phyloP scores from a whole-genome alignment of 768 basidiomycete genomes.

The Boletus reticulatus region DNA sequence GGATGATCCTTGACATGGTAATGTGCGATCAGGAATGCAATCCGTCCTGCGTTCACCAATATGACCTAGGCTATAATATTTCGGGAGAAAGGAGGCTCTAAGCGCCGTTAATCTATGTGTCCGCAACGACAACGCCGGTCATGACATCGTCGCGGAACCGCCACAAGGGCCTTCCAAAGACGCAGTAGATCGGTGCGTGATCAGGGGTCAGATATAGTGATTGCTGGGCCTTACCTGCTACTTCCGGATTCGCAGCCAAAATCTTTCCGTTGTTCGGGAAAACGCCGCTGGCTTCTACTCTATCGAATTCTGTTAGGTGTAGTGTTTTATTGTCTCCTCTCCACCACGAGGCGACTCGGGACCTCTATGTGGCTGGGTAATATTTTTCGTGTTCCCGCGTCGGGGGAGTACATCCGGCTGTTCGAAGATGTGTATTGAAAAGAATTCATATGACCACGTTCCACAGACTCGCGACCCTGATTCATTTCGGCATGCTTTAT shows the following conservation, averaged over 20 bases:
- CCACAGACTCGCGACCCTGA: constrained; percentile 21
- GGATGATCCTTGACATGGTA: not conserved
- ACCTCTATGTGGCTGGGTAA: not conserved
- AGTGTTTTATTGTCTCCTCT: not conserved
- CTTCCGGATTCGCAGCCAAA: constrained; percentile 30
- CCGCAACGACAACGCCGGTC: constrained; percentile 26
- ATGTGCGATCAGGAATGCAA: constrained; percentile 1
- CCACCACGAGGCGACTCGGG: constrained; percentile 2
- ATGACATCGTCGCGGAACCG: constrained; percentile 23
- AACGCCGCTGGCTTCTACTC: constrained; percentile 22
- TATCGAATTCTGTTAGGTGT: constrained; percentile 2
- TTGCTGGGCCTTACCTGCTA: constrained; percentile 21
- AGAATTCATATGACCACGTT: constrained; percentile 1
- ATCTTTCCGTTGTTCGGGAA: constrained; percentile 17
- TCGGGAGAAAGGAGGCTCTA: constrained; percentile 6
- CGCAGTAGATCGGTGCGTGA: constrained; percentile 26
- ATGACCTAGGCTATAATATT: constrained; percentile 3
- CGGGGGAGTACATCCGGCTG: not conserved
- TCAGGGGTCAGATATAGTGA: constrained; percentile 23
- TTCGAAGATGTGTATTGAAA: constrained; percentile 1
- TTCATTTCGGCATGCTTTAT: constrained; percentile 29
- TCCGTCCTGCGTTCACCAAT: constrained; percentile 2
- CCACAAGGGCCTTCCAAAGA: constrained; percentile 25
- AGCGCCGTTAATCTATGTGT: constrained; percentile 20
- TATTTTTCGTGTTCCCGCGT: not conserved